Base-by-base conservation (phyloP, 306 rosid species). In the Oxytropis ochrocephala region DNA sequence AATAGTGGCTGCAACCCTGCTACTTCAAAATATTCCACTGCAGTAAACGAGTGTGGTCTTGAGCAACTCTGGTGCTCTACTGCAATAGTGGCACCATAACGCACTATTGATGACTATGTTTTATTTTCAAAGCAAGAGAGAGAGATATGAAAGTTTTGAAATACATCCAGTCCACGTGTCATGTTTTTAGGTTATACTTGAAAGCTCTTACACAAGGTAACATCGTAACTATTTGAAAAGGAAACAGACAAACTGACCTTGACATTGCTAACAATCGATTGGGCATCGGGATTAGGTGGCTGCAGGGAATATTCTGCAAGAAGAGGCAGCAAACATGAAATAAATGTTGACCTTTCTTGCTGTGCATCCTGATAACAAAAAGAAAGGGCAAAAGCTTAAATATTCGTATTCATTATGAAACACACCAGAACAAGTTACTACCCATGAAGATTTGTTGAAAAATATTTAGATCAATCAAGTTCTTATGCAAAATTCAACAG, bases 241-340 rank as follows among this genome's bases (percentile, higher is more conserved):
- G 77, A 61, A 65, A 46, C 71, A 55, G 43, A 50, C 38, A 68
- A 79, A 66, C 73, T 70, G 74, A 92, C 98, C 98, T 92, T 89
- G 75, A 94, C 88, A 78, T 86, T 94, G 83, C 95, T 89, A 64
- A 86, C 89, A 80, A 91, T 91, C 7, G 99, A 87, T 65, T 87
- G 97, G 18, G 97, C 99, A 81, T 94, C 99, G 63, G 78, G 75
- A 65, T 81, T 91, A 5, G 90, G 85, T 46, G 97, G 99, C 81
- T 89, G 99, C 81, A 94, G 73, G 6, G 99, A 84, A 85, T 94
- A 91, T 73, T 94, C 97, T 33, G 89, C 87, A 46, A 94, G 91
- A 83, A 94, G 94, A 64, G 99, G 96, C 81, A 94, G 82, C 85
- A 94, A 81, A 67, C 88, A 89, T 46, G 95, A 87, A 77, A 95